Evolutionary conservation across 2,329 filamentous ascomycete genomes (phyloP), one percentile per base, ranked within the genome.

Genomic region (Lasiodiplodia sp.): DNA sequence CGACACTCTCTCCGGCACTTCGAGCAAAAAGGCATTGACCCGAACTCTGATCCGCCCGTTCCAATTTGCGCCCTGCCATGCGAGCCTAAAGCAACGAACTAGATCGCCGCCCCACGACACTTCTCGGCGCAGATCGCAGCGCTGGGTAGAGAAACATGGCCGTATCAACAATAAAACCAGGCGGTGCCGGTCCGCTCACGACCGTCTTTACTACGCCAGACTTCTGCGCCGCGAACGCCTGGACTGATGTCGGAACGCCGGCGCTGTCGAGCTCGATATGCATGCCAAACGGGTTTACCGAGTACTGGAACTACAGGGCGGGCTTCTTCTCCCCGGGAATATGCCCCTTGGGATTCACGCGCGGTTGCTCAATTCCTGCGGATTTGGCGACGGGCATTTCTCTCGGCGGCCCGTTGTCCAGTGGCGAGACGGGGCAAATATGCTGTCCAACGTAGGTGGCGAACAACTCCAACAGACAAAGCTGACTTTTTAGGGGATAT

Each of bases 281-380:
- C 52, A 66, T 66, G 63, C 63, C 63, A 6, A 21, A 44, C 31
- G 25, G 28, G 2, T 66, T 28, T 18, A 14, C 21, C 8, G 23
- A 49, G 7, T 66, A 66, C 38, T 66, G 47, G 47, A 49, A 53
- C 49, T 44, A 14, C 4, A 21, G 4, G 23, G 49, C 31, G 1
- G 63, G 63, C 21, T 66, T 53, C 63, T 66, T 55, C 25, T 66
- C 63, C 4, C 63, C 63, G 1, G 63, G 18, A 1, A 55, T 66
- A 23, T 66, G 63, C 49, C 63, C 63, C 21, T 18, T 2, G 3
- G 63, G 49, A 21, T 66, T 25, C 44, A 56, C 49, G 14, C 37
- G 47, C 11, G 63, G 25, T 1, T 66, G 63, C 38, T 16, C 63
- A 5, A 53, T 53, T 11, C 63, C 63, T 5, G 25, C 28, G 2